Evolutionary conservation across 2,329 filamentous ascomycete genomes (phyloP).

Genomic region (Neoarthrinium moseri): DNA sequence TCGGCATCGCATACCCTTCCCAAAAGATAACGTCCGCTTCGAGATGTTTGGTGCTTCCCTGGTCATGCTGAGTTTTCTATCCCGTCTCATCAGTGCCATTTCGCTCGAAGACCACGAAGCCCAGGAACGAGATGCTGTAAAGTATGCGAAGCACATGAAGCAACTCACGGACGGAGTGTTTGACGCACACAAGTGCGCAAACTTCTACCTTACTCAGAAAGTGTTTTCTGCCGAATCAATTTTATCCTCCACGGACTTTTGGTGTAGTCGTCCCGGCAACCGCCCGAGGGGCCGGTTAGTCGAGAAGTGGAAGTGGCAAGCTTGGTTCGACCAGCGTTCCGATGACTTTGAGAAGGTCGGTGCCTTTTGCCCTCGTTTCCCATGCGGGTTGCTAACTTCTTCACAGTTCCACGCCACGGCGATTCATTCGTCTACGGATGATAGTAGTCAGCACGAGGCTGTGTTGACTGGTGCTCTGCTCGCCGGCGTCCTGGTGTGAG

Average conservation of each 20-base stretch:
- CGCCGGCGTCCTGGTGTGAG: too few relatives aligned
- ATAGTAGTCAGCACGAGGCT: too few relatives aligned
- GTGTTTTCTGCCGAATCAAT: conserved; percentile 6
- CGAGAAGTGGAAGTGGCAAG: neutral
- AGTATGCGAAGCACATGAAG: neutral
- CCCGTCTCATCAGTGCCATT: conserved; percentile 5
- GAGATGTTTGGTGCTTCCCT: conserved; percentile 9
- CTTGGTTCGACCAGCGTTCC: neutral
- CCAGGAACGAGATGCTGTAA: conserved; percentile 3
- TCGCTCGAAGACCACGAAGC: neutral
- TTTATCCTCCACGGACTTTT: conserved; percentile 1
- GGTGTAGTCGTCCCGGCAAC: neutral
- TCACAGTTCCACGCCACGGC: too few relatives aligned
- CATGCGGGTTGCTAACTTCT: too few relatives aligned
- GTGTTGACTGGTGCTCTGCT: too few relatives aligned
- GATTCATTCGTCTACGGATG: too few relatives aligned
- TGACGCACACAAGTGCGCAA: conserved; percentile 5
- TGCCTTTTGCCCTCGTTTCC: too few relatives aligned
- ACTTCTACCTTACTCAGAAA: conserved; percentile 11
- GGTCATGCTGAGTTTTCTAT: neutral
- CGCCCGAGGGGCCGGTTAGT: neutral
- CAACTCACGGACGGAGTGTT: conserved; percentile 1
- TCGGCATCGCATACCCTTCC: neutral
- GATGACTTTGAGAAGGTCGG: too few relatives aligned
- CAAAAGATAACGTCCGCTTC: neutral